These are phyloP conservation scores for Gossypium davidsonii DNA, from an alignment of 441 rosid genomes.

Conservation along the genomic window DNA sequence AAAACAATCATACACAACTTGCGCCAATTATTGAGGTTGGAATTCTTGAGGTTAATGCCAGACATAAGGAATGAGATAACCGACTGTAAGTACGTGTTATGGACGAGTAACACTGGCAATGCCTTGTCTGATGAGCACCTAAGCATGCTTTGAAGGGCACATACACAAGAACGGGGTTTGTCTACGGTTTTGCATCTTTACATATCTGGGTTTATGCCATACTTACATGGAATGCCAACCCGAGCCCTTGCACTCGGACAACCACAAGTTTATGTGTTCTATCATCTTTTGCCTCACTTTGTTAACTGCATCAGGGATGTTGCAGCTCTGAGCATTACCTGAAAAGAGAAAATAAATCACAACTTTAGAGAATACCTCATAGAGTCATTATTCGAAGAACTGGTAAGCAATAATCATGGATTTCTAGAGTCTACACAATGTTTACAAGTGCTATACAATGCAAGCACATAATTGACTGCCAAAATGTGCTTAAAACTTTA, in stretches of 20 bases:
- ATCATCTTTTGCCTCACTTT: constrained; percentile 70
- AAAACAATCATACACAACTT: no score
- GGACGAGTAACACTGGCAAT: no score
- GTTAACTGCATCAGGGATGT: constrained; percentile 72
- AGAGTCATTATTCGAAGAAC: not conserved
- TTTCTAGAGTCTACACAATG: no score
- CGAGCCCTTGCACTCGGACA: constrained; percentile 58
- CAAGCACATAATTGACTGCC: not conserved
- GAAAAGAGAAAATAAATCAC: constrained; percentile 12
- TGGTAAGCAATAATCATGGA: no score
- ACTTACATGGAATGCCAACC: constrained; percentile 40
- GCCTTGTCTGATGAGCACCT: no score
- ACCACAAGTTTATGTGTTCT: constrained; percentile 81
- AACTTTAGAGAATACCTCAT: not conserved
- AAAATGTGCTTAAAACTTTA: not conserved
- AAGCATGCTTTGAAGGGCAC: constrained; percentile 9
- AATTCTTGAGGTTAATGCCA: no score
- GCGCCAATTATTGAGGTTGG: no score
- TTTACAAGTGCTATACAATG: no score
- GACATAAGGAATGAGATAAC: no score
- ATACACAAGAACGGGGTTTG: constrained; percentile 13
- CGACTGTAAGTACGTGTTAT: no score
- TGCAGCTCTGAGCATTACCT: constrained; percentile 75
- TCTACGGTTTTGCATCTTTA: not conserved
- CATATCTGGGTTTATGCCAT: not conserved